Base-by-base conservation (phyloP, 257 asterid genomes). In the Striga asiatica region DNA sequence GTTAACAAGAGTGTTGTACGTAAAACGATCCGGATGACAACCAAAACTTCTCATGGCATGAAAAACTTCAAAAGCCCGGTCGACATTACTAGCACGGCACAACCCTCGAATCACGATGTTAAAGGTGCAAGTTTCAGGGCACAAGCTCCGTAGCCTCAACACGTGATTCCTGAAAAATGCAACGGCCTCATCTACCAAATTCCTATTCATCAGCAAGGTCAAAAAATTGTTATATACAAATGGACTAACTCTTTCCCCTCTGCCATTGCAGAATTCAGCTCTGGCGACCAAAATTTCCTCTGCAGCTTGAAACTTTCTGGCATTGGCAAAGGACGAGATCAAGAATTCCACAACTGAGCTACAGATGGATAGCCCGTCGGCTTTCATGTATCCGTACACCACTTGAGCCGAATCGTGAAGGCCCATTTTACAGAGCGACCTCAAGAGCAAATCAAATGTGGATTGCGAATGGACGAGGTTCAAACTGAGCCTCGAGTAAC, bases 61-160 rank as follows among this genome's bases (percentile, higher is more conserved):
- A 54, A 92, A 84, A 69, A 74, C 45, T 68, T 79, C 74, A 37
- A 88, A 76, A 50, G 98, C 97, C 75, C 55, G 60, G 20, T 76
- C 89, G 29, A 73, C 73, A 43, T 67, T 79, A 45, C 94, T 85
- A 8, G 49, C 59, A 54, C 71, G 66, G 71, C 97, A 92, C 74
- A 92, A 64, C 47, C 97, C 97, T 14, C 72, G 60, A 51, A 88
- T 73, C 38, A 92, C 84, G 56, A 79, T 92, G 68, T 88, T 92
- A 76, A 88, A 88, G 64, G 81, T 78, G 50, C 63, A 76, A 29
- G 79, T 79, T 65, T 84, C 93, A 0, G 83, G 82, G 57, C 70
- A 64, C 65, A 86, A 81, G 58, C 78, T 69, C 60, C 56, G 35
- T 24, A 76, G 70, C 68, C 76, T 77, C 75, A 88, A 67, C 45